These are phyloP conservation scores for Wallacemonas sp. DNA, from an alignment of 208 protist species.

Conservation along the genomic window DNA sequence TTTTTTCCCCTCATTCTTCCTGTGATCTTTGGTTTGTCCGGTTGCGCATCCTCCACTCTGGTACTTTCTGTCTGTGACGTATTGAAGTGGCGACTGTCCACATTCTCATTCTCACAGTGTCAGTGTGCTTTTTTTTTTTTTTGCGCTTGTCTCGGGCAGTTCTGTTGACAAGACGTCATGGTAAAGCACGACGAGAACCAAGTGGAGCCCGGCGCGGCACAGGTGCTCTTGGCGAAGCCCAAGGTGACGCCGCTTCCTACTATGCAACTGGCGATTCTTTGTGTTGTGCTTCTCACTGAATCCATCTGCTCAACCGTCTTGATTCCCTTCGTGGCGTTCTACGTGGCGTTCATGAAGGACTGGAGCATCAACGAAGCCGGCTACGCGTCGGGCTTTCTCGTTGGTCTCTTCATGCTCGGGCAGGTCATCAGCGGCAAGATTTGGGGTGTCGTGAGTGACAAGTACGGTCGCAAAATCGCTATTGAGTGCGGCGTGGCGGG, in stretches of 20 bases:
- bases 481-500: slow-evolving; percentile 54
- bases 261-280: slow-evolving; percentile 55
- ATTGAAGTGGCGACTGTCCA: too few relatives aligned
- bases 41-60: too few relatives aligned
- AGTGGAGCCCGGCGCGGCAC: slow-evolving; percentile 1
- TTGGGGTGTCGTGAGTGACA: slow-evolving; percentile 73
- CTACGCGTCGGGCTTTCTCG: slow-evolving; percentile 60
- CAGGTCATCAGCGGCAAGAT: slow-evolving; percentile 71
- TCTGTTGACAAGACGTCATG: slow-evolving; percentile 3
- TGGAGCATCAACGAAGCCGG: slow-evolving; percentile 42
- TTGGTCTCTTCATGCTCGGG: slow-evolving; percentile 83
- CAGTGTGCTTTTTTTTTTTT: too few relatives aligned
- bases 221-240: not conserved
- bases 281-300: slow-evolving; percentile 70
- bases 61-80: too few relatives aligned
- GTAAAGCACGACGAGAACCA: not conserved
- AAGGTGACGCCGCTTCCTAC: slow-evolving; percentile 69
- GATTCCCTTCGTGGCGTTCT: slow-evolving; percentile 72
- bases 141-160: not conserved
- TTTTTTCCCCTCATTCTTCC: not conserved
- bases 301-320: slow-evolving; percentile 74
- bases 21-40: too few relatives aligned
- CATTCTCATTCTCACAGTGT: too few relatives aligned
- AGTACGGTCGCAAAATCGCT: slow-evolving; percentile 55
- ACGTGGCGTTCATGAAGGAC: slow-evolving; percentile 52